These are phyloP conservation scores for Phytopythium montanum DNA, from an alignment of 352 stramenopile species.

Conservation along the genomic window DNA sequence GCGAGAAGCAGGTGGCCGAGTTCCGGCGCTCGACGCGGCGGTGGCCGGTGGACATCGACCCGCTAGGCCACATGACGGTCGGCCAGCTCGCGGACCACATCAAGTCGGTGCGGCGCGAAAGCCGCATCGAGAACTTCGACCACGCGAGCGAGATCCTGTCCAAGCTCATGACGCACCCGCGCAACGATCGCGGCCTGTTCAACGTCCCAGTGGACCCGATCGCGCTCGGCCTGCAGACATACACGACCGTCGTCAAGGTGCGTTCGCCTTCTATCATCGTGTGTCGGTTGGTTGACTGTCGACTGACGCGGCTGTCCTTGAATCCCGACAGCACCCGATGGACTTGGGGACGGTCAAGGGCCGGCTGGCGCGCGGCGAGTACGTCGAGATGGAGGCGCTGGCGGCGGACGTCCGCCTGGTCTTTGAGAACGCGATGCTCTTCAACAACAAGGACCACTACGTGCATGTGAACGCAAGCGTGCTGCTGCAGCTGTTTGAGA, in stretches of 20 bases:
- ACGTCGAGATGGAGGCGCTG: slow-evolving; percentile 85
- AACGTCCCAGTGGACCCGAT: slow-evolving; percentile 75
- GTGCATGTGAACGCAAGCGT: slow-evolving; percentile 69
- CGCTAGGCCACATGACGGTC: slow-evolving; percentile 56
- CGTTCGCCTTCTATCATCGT: neutral
- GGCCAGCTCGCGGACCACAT: slow-evolving; percentile 62
- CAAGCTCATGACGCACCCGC: slow-evolving; percentile 69
- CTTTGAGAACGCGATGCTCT: slow-evolving; percentile 89
- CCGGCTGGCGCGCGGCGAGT: slow-evolving; percentile 75
- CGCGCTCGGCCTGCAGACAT: slow-evolving; percentile 64
- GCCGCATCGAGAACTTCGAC: slow-evolving; percentile 57
- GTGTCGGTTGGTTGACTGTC: neutral
- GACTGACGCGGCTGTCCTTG: neutral
- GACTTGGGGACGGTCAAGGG: slow-evolving; percentile 89
- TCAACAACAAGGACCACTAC: slow-evolving; percentile 77
- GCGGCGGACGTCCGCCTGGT: slow-evolving; percentile 76
- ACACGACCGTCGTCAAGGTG: slow-evolving; percentile 57
- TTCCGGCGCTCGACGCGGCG: slow-evolving; percentile 1
- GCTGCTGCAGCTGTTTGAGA: slow-evolving; percentile 66
- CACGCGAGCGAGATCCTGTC: slow-evolving; percentile 58
- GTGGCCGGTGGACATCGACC: slow-evolving; percentile 33
- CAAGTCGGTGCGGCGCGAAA: slow-evolving; percentile 58
- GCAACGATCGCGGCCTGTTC: slow-evolving; percentile 72
- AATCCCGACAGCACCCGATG: slow-evolving; percentile 68
- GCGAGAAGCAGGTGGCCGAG: slow-evolving; percentile 4